Base-by-base conservation (phyloP, 73 alveolate genomes). In the Paramecium caudatum region DNA sequence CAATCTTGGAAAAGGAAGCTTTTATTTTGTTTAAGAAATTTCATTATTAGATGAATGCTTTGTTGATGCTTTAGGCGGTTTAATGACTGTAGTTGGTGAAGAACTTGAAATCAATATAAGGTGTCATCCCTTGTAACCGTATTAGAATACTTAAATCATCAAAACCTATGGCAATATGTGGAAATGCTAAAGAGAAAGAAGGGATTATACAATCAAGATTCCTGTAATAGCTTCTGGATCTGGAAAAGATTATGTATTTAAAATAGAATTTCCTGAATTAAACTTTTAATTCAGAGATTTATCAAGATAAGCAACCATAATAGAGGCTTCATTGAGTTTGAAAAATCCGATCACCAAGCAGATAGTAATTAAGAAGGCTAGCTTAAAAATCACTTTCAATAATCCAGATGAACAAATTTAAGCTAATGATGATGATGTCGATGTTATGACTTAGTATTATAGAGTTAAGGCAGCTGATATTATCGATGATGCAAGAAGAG, bases 1-100 rank as follows among this genome's bases (percentile, higher is more conserved):
- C 17, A 74, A 83, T 70, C 61, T 90, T 46, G 93, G 93, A 78
- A 94, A 93, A 70, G 98, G 98, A 15, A 82, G 94, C 8, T 94
- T 94, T 82, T 94, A 92, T 83, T 91, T 43, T 91, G 91, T 94
- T n/a, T 80, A 81, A 23, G 62, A 82, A 32, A 61, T 68, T 36
- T 27, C 82, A 13, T 49, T 62, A 81, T 48, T 90, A 36, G 91
- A 82, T 46, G 85, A 55, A 74, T 82, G 61, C 91, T 90, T 90
- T 47, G 82, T 69, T 21, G 82, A 90, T 78, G 90, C 91, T 82
- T 90, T 90, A 23, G 94, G 94, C 4, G 94, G 82, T 10, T 55
- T 90, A 13, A 34, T 90, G 16, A 47, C 94, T 6, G 91, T 83
- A 23, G 91, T 90, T n/a, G 92, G 92, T 48, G 46, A 82, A 25